Evolutionary conservation across 495 filamentous ascomycete genomes (phyloP), one percentile per base, ranked within the genome.

Genomic region (Aspergillus incahuasiensis): DNA sequence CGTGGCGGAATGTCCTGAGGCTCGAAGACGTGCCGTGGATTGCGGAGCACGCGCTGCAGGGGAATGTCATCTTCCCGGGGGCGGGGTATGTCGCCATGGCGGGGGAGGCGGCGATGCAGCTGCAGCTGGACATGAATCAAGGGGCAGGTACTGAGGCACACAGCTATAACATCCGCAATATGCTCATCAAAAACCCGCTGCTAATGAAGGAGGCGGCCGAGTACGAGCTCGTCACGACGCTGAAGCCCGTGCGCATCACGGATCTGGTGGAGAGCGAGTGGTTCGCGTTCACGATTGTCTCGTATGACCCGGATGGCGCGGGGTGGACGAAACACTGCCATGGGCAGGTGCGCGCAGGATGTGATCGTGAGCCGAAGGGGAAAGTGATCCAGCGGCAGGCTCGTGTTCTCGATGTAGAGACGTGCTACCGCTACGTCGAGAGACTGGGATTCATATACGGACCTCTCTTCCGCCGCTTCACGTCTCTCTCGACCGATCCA

Each of bases 81-180:
- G 73, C 79, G 20, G 78, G 70, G 0, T 79, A 75, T 55, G 63
- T 80, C 1, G 55, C 72, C 6, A 78, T 81, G 69, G 70, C 64
- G 1, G 64, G 70, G 3, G 78, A 81, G 55, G 77, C 75, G 0
- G 63, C 57, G 0, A 57, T 65, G 0, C 76, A 79, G 45, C 57
- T 75, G n/a, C n/a, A n/a, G n/a, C n/a, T n/a, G n/a, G n/a, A n/a
- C n/a, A n/a, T n/a, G n/a, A n/a, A n/a, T n/a, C n/a, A n/a, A n/a
- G n/a, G n/a, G n/a, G n/a, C n/a, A 15, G 12, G 38, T 3, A 25
- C 63, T 2, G 41, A 45, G 3, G 30, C 13, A 1, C 39, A 24
- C 3, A 41, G 22, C 4, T 55, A 50, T 24, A 18, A 43, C 0
- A n/a, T 62, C 18, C n/a, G 20, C 6, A 25, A 52, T 16, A 21